Conservation (phyloP, 192 early-diverging fungal genomes). For the Gigaspora rosea region DNA sequence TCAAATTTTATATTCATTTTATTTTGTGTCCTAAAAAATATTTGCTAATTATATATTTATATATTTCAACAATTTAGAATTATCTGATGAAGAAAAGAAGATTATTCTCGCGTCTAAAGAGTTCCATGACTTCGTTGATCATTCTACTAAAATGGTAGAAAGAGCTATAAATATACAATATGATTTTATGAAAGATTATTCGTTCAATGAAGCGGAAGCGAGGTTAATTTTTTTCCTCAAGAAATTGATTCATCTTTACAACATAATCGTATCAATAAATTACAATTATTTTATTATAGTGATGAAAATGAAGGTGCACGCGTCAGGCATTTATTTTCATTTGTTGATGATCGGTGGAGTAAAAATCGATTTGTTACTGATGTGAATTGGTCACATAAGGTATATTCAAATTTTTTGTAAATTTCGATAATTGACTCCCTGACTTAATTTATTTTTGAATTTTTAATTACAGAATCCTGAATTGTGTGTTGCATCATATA, state of each 20-base stretch:
- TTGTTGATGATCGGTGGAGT: constrained; percentile 81
- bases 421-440: not conserved
- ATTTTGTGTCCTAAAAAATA: not conserved
- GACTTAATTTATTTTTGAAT: not conserved
- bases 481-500: constrained; percentile 86
- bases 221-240: constrained; percentile 42
- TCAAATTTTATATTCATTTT: not conserved
- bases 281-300: constrained; percentile 35
- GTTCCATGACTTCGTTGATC: constrained; percentile 86
- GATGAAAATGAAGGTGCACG: constrained; percentile 65
- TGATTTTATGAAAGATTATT: constrained; percentile 95
- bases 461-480: constrained; percentile 70
- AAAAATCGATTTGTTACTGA: constrained; percentile 90
- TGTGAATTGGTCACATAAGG: constrained; percentile 89
- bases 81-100: constrained; percentile 86
- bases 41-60: not conserved
- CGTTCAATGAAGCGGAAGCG: constrained; percentile 55
- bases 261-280: not conserved
- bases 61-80: constrained; percentile 43
- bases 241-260: not conserved
- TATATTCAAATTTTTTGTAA: constrained; percentile 33
- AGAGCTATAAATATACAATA: constrained; percentile 88
- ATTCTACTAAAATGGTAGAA: constrained; percentile 85
- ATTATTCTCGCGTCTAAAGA: constrained; percentile 69
- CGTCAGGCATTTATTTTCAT: constrained; percentile 69